A percentile compares a stretch with the other conserved stretches of the same genome.
Evolutionary conservation across 306 rosid species (phyloP).

Genomic region (Myrica gale): DNA sequence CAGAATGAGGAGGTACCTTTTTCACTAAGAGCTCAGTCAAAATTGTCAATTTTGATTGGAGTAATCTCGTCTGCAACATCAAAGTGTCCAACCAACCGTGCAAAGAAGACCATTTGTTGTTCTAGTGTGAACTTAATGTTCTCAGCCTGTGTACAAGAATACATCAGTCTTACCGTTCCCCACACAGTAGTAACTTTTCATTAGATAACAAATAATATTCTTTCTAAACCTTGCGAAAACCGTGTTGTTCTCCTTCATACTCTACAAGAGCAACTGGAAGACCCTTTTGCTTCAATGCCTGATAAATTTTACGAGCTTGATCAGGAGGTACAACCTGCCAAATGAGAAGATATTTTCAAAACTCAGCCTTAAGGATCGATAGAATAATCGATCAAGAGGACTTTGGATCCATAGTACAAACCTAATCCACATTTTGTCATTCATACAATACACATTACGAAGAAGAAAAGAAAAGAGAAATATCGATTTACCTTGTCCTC

Average conservation of each 20-base stretch:
- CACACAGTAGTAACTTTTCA: neutral
- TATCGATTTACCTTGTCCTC: constrained; percentile 74
- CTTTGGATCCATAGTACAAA: too few relatives aligned
- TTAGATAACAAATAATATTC: constrained; percentile 5
- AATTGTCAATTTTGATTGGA: constrained; percentile 80
- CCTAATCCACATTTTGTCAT: neutral
- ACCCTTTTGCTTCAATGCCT: constrained; percentile 77
- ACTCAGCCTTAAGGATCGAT: too few relatives aligned
- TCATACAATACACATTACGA: neutral
- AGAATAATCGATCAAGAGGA: too few relatives aligned
- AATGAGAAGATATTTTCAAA: neutral
- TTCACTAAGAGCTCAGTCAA: constrained; percentile 30
- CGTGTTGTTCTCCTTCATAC: constrained; percentile 97
- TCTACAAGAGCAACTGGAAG: constrained; percentile 87
- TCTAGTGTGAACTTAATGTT: constrained; percentile 89
- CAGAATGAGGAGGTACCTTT: constrained; percentile 25
- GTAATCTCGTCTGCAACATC: constrained; percentile 74
- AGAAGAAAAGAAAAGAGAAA: constrained; percentile 1
- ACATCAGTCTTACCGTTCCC: constrained; percentile 24
- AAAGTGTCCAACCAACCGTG: constrained; percentile 74
- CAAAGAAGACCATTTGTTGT: constrained; percentile 98
- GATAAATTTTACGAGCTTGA: constrained; percentile 78
- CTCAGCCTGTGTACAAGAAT: constrained; percentile 63
- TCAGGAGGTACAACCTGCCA: constrained; percentile 79
- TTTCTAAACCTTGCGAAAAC: constrained; percentile 76